Conservation (phyloP, 768 basidiomycete genomes). For the Krasilnikovozyma curviuscula region DNA sequence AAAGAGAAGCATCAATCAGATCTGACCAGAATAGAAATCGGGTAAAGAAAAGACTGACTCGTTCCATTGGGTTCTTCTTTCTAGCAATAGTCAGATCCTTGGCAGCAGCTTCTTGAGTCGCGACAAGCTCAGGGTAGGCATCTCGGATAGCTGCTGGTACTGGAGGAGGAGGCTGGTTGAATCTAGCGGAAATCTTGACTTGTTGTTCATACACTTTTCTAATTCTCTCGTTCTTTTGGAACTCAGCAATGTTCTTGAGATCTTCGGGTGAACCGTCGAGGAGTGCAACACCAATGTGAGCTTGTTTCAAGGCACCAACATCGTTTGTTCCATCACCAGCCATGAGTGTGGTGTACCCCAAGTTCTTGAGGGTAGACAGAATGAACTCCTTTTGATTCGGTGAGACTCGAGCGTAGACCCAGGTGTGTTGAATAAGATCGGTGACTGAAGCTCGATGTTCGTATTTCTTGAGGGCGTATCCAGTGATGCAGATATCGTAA, state of each 20-base stretch:
- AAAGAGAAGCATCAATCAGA: background rate
- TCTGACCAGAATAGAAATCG: background rate
- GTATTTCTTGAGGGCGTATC: constrained; percentile 77
- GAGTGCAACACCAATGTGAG: constrained; percentile 85
- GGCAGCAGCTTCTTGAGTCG: constrained; percentile 64
- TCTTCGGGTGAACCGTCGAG: constrained; percentile 83
- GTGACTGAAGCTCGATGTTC: constrained; percentile 51
- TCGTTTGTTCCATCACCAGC: constrained; percentile 98
- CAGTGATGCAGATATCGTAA: constrained; percentile 94
- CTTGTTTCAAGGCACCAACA: constrained; percentile 93
- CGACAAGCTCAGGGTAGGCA: constrained; percentile 72
- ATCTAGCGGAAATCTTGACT: constrained; percentile 67
- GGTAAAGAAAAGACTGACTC: constrained; percentile 33
- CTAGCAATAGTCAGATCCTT: constrained; percentile 45
- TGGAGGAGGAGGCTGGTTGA: constrained; percentile 82
- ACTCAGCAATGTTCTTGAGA: constrained; percentile 78
- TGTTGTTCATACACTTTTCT: constrained; percentile 98
- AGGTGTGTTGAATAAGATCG: constrained; percentile 75
- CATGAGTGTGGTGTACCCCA: constrained; percentile 89
- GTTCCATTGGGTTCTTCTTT: constrained; percentile 74
- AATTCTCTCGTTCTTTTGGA: constrained; percentile 68
- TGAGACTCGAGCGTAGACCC: constrained; percentile 97
- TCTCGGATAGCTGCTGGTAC: constrained; percentile 75
- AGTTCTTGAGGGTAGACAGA: constrained; percentile 64
- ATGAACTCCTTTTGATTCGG: constrained; percentile 91